Evolutionary conservation across 2,329 filamentous ascomycete genomes (phyloP), one percentile per base, ranked within the genome.

Genomic region (Cladophialophora psammophila): DNA sequence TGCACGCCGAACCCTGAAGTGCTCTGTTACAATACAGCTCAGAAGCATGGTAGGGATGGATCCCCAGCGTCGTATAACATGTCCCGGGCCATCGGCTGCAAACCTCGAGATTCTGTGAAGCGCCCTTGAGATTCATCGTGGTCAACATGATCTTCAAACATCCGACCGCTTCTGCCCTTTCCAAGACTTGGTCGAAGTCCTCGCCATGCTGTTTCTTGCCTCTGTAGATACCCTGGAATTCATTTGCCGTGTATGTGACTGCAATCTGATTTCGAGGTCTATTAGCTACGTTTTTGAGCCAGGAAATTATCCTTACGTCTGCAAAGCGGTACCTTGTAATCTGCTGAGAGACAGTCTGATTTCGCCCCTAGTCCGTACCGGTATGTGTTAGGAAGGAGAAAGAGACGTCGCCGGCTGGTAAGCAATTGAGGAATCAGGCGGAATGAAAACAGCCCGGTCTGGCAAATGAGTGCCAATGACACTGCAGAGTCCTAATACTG

Each of bases 151-250:
- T 20, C 42, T 63, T 66, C 13, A 34, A 9, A 18, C 53, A 53
- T 15, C 55, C 55, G 20, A 45, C 38, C 9, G 53, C 20, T 10
- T n/a, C 35, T 18, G 65, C 65, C n/a, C 65, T 36, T 8, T 56
- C 40, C 15, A 67, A 40, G 6, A 67, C 60, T 0, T 77, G 74
- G 1, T 73, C 67, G 63, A 85, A 81, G 66, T 85, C 83, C 1
- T 80, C 74, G 3, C 77, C 74, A 57, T 85, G 83, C 59, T 83
- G 82, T 65, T 83, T 78, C 66, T 85, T 85, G 66, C 78, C 78
- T 6, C 83, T 80, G 66, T 85, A 85, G 63, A 82, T 77, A 13
- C 83, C 84, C n/a, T 80, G 78, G 63, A 84, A 85, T 65, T 85
- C 69, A 48, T 73, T 71, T 26, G 75, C 74, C 3, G 74, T 76